Evolutionary conservation across 2,329 filamentous ascomycete species (phyloP).

Genomic region (Leptographium flavum): DNA sequence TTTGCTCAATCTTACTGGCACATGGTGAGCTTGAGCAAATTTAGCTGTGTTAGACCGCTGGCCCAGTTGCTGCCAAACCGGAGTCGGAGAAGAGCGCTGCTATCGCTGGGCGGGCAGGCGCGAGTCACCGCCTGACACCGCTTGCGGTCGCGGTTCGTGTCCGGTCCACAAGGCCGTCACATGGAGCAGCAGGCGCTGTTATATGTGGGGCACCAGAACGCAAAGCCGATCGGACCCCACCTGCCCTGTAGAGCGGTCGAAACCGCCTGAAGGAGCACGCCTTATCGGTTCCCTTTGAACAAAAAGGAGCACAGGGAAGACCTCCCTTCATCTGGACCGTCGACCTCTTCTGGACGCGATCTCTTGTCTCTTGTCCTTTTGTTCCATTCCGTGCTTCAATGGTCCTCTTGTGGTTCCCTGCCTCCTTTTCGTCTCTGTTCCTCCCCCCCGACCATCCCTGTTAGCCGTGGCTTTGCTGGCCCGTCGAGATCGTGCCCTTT

Average conservation of each 20-base stretch:
- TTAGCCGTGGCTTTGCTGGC: conserved; percentile 2
- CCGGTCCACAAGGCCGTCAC: background rate
- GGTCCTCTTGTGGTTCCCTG: background rate
- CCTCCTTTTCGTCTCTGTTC: background rate
- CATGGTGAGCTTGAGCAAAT: too few relatives aligned
- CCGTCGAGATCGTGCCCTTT: conserved; percentile 1
- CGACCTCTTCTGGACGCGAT: background rate
- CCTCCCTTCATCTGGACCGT: too few relatives aligned
- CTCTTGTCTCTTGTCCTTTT: background rate
- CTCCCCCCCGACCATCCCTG: conserved; percentile 1
- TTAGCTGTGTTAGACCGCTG: background rate
- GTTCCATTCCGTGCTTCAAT: conserved; percentile 1
- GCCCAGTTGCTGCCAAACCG: background rate
- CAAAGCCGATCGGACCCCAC: background rate
- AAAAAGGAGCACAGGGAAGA: background rate
- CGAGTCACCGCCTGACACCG: background rate
- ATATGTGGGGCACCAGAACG: background rate
- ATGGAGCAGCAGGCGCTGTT: background rate
- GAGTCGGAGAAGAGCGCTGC: background rate
- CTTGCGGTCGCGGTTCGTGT: background rate
- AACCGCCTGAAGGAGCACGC: background rate
- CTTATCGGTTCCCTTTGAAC: background rate
- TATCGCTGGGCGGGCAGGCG: background rate
- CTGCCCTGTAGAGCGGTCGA: background rate
- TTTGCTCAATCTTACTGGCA: too few relatives aligned